Base-by-base conservation (phyloP, 1,284 basidiomycete genomes). In the Ceratobasidium sp. region DNA sequence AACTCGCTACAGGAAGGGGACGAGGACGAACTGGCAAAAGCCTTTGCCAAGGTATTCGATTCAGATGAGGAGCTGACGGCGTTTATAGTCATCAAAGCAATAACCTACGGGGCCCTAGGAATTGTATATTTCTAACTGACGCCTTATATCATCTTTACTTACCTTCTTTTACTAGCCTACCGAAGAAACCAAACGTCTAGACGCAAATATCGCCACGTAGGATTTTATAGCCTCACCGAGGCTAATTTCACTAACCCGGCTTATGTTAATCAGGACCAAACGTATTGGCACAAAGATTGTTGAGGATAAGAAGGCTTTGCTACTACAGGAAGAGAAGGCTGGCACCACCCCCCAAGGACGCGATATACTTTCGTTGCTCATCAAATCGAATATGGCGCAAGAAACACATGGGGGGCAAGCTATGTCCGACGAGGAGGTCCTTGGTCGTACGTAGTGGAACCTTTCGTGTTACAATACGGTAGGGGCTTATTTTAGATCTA, bases 361-460 rank as follows among this genome's bases (percentile, higher is more conserved):
- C 3, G 79, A 80, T 46, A 54, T 80, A 1, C 66, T 80, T 9
- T 68, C 66, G 12, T 52, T 80, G 1, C 65, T 80, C 28, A 73
- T 86, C 77, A 83, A 83, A 69, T 84, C 85, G 6, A 87, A 86
- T 80, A 84, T 86, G 83, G 84, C 83, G 0, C 78, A 82, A 26
- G 83, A 85, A 62, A 81, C 85, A n/a, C 17, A n/a, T n/a, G 50
- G 48, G 17, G 66, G 54, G 6, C 67, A 77, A 44, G 40, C 52
- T 5, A 66, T 79, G 69, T 67, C 52, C 33, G 78, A 79, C 15
- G 70, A 68, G 28, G 78, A 79, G 28, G 70, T 79, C 9, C 56
- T 78, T 13, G 78, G 57, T 23, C 78, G 78, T 79, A 64, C 10
- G 78, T 71, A 12, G 6, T 33, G 13, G 15, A 2, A n/a, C 33